Evolutionary conservation across 306 rosid species (phyloP).

Genomic region (Sicyos baderoa): DNA sequence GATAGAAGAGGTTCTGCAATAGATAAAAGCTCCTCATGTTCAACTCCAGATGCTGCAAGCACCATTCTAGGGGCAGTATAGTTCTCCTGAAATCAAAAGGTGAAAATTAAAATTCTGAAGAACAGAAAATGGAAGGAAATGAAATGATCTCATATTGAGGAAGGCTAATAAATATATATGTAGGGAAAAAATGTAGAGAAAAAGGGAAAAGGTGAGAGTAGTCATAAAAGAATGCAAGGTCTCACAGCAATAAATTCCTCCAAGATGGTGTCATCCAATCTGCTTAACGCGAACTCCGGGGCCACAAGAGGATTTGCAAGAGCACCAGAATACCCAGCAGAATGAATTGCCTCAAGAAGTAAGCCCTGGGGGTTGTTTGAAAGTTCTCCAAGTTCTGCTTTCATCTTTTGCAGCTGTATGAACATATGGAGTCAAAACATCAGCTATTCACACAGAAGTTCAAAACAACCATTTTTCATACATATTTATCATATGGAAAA

Average conservation of each 20-base stretch:
- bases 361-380: conserved; percentile 82
- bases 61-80: conserved; percentile 93
- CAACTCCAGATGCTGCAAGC: conserved; percentile 91
- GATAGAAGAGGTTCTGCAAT: conserved; percentile 84
- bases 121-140: background rate
- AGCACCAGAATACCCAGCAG: conserved; percentile 89
- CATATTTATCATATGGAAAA: background rate
- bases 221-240: conserved; percentile 28
- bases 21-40: conserved; percentile 74
- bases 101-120: conserved; percentile 2
- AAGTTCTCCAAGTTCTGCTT: conserved; percentile 69
- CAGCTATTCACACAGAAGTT: conserved; percentile 5
- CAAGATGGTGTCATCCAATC: conserved; percentile 55
- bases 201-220: too few species aligned
- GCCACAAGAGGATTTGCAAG: conserved; percentile 93
- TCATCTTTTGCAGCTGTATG: conserved; percentile 64
- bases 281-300: conserved; percentile 54
- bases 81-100: conserved; percentile 59
- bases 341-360: conserved; percentile 90
- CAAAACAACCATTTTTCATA: background rate
- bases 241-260: conserved; percentile 84
- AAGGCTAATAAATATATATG: background rate
- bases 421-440: conserved; percentile 19
- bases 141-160: background rate
- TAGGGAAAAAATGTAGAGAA: too few species aligned